These are phyloP conservation scores for Picochlorum sp. DNA, from an alignment of 139 green algal genomes.

Conservation along the genomic window DNA sequence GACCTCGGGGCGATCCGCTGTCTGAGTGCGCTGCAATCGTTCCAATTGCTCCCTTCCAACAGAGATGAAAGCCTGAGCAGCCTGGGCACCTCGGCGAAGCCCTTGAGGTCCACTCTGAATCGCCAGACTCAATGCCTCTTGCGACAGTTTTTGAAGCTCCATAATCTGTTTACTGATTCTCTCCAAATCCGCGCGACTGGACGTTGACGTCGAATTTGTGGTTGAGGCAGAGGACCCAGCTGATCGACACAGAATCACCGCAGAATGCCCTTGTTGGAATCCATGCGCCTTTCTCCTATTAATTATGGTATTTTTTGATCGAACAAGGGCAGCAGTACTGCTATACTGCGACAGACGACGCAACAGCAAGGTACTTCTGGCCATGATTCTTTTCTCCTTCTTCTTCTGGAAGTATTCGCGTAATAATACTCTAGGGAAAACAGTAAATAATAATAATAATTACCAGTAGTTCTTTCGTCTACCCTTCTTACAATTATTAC, in stretches of 20 bases:
- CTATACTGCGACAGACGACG: no score
- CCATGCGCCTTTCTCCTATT: no score
- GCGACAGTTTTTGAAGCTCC: conserved; percentile 28
- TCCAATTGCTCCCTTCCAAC: conserved; percentile 32
- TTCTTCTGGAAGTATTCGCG: no score
- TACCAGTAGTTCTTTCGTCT: not conserved
- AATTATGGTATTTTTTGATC: no score
- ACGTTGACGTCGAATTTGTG: not conserved
- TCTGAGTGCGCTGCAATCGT: conserved; percentile 8
- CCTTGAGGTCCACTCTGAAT: conserved; percentile 43
- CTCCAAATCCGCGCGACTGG: not conserved
- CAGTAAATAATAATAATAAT: no score
- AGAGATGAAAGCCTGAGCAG: conserved; percentile 32
- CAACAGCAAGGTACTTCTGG: no score
- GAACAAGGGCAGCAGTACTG: no score
- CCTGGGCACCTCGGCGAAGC: conserved; percentile 47
- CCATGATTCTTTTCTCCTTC: no score
- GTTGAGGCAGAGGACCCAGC: conserved; percentile 3
- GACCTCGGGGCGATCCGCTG: conserved; percentile 10
- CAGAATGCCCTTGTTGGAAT: no score
- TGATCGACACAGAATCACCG: no score
- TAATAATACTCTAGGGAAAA: no score
- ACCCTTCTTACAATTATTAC: not conserved
- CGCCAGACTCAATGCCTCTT: conserved; percentile 38
- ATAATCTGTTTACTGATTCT: not conserved